Evolutionary conservation across 495 filamentous ascomycete genomes (phyloP), one percentile per base, ranked within the genome.

Genomic region (Penicillium ucsense): DNA sequence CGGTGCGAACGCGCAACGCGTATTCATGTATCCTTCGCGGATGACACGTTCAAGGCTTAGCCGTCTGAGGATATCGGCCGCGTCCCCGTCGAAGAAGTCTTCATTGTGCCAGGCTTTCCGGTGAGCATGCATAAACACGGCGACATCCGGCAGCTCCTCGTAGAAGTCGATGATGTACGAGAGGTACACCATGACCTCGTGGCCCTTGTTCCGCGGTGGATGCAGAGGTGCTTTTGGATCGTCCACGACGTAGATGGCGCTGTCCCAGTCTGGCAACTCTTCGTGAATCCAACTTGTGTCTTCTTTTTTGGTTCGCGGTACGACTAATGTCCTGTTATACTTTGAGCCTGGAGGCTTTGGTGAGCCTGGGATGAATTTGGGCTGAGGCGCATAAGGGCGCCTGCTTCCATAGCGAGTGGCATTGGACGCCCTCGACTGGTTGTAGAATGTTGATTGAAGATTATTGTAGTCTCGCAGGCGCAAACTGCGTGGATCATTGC

Each of bases 171-270:
- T 77, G 51, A 88, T 75, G 53, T 82, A 88, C 41, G 75, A 82
- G 44, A 86, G 66, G 57, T 89, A 89, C 6, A 83, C 71, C 72
- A 88, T 82, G 9, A 82, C 85, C 59, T 90, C 85, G 53, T 88
- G 79, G 8, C 85, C 86, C 61, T 88, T 88, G 54, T 86, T 86
- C 51, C 76, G 74, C 0, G 81, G 83, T 3, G 83, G 79, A 56
- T 85, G 82, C 4, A 80, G 65, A 6, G 68, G 68, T 1, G 82
- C 82, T 0, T 55, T 63, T 8, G 76, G 73, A 51, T 84, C 78
- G 51, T 88, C 77, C 42, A 74, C 82, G 34, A 79, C 71, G 54
- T 88, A 88, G 28, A 83, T 65, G n/a, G 80, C 76, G 11, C 70
- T 65, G n/a, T 72, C 56, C 52, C 83, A 70, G 35, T 79, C 77